These are phyloP conservation scores for Moricandia moricandioides DNA, from an alignment of 345 rosid genomes.

Conservation along the genomic window DNA sequence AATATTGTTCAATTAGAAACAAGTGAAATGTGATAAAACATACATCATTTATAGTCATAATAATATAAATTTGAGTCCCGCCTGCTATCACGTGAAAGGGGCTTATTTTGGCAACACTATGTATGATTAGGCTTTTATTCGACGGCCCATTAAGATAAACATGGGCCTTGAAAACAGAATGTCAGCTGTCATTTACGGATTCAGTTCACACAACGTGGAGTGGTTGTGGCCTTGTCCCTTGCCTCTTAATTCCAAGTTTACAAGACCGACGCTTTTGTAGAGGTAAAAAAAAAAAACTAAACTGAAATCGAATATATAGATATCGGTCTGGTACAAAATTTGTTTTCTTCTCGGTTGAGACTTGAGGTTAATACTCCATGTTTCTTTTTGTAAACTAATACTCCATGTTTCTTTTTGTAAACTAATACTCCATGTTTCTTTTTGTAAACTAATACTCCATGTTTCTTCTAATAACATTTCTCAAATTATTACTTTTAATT, in stretches of 20 bases:
- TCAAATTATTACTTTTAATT: neutral
- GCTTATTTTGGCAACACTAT: no score
- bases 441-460: no score
- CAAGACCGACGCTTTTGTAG: constrained; percentile 27
- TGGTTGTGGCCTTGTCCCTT: constrained; percentile 18
- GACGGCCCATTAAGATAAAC: constrained; percentile 18
- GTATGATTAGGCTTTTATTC: neutral
- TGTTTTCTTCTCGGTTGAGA: neutral
- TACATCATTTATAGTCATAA: no score
- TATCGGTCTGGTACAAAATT: neutral
- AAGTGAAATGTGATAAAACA: no score
- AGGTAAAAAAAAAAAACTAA: constrained; percentile 18
- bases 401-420: no score
- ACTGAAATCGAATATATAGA: neutral
- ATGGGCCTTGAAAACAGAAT: constrained; percentile 13
- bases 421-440: no score
- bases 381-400: no score
- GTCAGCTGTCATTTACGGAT: neutral
- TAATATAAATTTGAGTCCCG: no score
- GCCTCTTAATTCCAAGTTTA: constrained; percentile 1
- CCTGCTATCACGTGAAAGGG: no score
- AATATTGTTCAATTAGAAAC: no score
- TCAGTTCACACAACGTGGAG: constrained; percentile 22
- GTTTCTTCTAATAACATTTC: neutral
- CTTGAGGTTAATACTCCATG: neutral